Base-by-base conservation (phyloP, 768 basidiomycete genomes). In the Galerina marginata region DNA sequence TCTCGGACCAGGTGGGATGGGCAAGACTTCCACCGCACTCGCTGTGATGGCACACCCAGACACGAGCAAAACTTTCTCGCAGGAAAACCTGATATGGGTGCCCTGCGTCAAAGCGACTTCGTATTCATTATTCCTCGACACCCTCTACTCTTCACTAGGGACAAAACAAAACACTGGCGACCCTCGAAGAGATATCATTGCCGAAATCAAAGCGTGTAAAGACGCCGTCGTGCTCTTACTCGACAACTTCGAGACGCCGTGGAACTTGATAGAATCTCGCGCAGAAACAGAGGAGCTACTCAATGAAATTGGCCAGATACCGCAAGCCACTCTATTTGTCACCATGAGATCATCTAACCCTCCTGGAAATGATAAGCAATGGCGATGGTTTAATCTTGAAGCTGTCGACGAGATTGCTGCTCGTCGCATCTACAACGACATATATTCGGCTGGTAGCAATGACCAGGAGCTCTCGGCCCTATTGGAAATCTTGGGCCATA, bases 181-280 rank as follows among this genome's bases (percentile, higher is more conserved):
- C 54, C 38, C 44, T 11, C 55, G 66, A n/a, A 52, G 26, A 9
- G 59, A 69, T 49, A 64, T 70, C 49, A 44, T 71, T 9, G 54
- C 54, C 2, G 71, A 70, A 51, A 67, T 73, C 16, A 39, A 60
- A 15, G 26, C 49, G 6, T 59, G 65, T 10, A 62, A 62, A 23
- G 63, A 68, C 2, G 70, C 66, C 9, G 62, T 70, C 10, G 38
- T 79, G 40, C 33, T 80, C 20, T 58, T 79, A 33, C 63, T 80
- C 5, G 77, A 80, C 48, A 76, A 79, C 58, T 77, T 80, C 47
- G 79, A 80, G 66, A 77, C 76, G 0, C 68, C 74, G 4, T 79
- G 77, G 78, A 69, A 74, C 33, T 51, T 63, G 10, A 38, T 23
- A 16, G 25, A 53, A 9, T 25, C 51, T 20, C 23, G 37, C 6